A percentile compares a stretch with the other conserved stretches of the same genome.
These are phyloP conservation scores for Discostella stelligera DNA, from an alignment of 352 stramenopile species.

Conservation along the genomic window DNA sequence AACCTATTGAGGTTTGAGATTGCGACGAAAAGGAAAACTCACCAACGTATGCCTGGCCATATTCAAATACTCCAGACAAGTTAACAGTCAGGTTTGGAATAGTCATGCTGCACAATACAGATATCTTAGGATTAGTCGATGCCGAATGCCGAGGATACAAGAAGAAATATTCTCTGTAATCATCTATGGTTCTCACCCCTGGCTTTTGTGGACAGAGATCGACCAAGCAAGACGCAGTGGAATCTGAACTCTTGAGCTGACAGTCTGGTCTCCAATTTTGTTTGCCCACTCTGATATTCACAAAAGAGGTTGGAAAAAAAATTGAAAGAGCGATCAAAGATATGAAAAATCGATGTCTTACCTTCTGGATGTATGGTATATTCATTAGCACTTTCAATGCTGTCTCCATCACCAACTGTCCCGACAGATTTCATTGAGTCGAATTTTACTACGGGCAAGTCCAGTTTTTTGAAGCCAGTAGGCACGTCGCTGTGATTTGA, in stretches of 20 bases:
- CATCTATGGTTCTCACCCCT: constrained; percentile 29
- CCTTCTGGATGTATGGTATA: constrained; percentile 40
- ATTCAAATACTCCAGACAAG: constrained; percentile 91
- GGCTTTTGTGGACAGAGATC: constrained; percentile 93
- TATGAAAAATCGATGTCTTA: background rate
- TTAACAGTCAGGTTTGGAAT: constrained; percentile 84
- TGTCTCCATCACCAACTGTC: constrained; percentile 18
- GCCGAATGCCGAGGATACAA: background rate
- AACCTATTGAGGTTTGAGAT: too few species aligned
- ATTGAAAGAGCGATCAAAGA: background rate
- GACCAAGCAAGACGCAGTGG: constrained; percentile 90
- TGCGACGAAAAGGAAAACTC: constrained; percentile 5
- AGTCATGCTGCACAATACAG: constrained; percentile 41
- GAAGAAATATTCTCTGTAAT: background rate
- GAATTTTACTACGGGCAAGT: constrained; percentile 53
- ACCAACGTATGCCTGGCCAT: constrained; percentile 91
- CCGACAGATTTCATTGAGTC: constrained; percentile 27
- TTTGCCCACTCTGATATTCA: constrained; percentile 45
- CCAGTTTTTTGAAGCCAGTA: constrained; percentile 46
- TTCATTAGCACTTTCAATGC: constrained; percentile 24
- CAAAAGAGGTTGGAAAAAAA: background rate
- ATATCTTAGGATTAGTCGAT: background rate
- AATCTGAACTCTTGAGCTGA: constrained; percentile 76
- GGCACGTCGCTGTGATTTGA: constrained; percentile 28
- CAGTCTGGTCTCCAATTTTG: constrained; percentile 46